phyloP scores from a whole-genome alignment of 148 eudicot genomes.

The Limonium bicolor region DNA sequence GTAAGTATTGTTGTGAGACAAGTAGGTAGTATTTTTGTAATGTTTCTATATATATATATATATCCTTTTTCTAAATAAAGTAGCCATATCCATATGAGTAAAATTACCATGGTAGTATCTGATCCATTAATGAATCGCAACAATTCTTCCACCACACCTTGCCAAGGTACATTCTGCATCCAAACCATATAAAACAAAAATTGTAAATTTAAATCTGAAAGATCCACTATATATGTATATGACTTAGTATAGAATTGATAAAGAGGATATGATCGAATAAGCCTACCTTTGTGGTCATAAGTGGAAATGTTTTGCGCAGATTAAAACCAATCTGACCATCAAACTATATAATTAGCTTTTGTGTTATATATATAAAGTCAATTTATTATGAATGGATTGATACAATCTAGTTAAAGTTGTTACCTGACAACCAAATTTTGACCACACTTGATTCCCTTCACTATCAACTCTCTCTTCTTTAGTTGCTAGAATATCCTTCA shows the following conservation, averaged over 20 bases:
- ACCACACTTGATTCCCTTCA: slow-evolving; percentile 79
- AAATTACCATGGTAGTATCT: slow-evolving; percentile 80
- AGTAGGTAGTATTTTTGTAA: too few species aligned
- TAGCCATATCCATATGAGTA: too few species aligned
- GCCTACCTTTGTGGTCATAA: slow-evolving; percentile 72
- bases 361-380: slow-evolving; percentile 26
- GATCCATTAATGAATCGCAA: slow-evolving; percentile 97
- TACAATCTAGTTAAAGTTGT: slow-evolving; percentile 58
- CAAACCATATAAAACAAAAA: slow-evolving; percentile 24
- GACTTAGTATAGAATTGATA: too few species aligned
- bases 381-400: slow-evolving; percentile 12
- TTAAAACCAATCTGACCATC: slow-evolving; percentile 77
- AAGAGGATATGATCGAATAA: too few species aligned
- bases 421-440: slow-evolving; percentile 97
- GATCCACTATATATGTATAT: too few species aligned
- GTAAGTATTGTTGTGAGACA: too few species aligned
- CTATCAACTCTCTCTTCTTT: slow-evolving; percentile 66
- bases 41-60: slow-evolving; percentile 48
- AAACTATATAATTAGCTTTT: slow-evolving; percentile 1
- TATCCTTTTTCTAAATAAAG: too few species aligned
- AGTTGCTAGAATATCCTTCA: slow-evolving; percentile 51
- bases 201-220: too few species aligned
- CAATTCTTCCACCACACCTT: slow-evolving; percentile 92
- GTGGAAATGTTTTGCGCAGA: slow-evolving; percentile 77
- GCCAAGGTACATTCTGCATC: slow-evolving; percentile 95